Base-by-base conservation (phyloP, 352 stramenopile species). In the Aphanomyces cochlioides region DNA sequence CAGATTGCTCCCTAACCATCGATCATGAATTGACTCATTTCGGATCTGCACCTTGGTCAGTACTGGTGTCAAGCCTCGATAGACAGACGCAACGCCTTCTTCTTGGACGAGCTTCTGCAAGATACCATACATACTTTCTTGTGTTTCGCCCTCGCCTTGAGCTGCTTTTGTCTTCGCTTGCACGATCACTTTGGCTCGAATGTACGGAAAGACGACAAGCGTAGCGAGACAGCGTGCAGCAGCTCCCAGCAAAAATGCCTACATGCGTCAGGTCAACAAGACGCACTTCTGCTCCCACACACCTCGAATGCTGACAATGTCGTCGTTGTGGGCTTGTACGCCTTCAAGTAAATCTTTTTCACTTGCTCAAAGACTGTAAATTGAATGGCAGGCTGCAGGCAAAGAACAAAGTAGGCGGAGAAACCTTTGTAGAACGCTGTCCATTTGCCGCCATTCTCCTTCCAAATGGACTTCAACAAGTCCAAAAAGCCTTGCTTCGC, bases 131-230 rank as follows among this genome's bases (percentile, higher is more conserved):
- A 98, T 94, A 47, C 91, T 90, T 15, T 87, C 74, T 53, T 96
- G 79, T 74, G 93, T 85, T 36, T 72, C 17, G 43, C 10, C 43
- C 28, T 28, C 69, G 41, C 75, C 47, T 53, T 59, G 47, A 5
- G 41, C 66, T 34, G 39, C 36, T 34, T 93, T 95, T 72, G 90
- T 82, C 67, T 88, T 96, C 65, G 81, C 73, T 72, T 98, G 93
- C 74, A 98, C 81, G 58, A 98, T 79, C 34, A 98, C 95, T 82
- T 98, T 98, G 41, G 94, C 96, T 50, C 96, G 87, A 39, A 98
- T 96, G 81, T 98, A 98, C 4, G 96, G 96, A 82, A 98, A 99
- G 36, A 98, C 81, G n/a, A 97, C 60, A 48, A 99, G 81, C n/a
- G 95, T 98, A 36, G 96, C 92, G 8, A 99, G 80, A 12, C 92